These are phyloP conservation scores for Rusavskia elegans DNA, from an alignment of 495 filamentous ascomycete species.

Conservation along the genomic window DNA sequence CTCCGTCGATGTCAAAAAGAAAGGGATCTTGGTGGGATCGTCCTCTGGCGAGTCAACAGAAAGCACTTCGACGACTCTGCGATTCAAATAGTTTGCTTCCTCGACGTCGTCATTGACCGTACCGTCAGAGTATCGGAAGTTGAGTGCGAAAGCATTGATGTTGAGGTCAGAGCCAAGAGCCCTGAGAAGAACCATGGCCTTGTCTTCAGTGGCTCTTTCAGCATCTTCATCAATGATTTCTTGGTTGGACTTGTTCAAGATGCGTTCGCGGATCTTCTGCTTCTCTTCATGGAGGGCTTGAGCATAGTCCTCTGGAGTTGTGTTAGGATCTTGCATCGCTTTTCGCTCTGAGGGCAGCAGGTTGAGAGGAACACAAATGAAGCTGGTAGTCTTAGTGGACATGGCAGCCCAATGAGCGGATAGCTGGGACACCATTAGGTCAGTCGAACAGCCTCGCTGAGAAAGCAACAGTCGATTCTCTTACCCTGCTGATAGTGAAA, in stretches of 20 bases:
- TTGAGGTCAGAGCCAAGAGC: constrained; percentile 28
- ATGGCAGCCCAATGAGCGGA: constrained; percentile 29
- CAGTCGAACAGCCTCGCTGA: background rate
- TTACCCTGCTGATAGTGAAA: constrained; percentile 22
- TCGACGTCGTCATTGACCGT: constrained; percentile 29
- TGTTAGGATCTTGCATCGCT: constrained; percentile 6
- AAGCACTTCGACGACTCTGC: constrained; percentile 22
- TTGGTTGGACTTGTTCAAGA: constrained; percentile 21
- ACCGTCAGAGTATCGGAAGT: constrained; percentile 23
- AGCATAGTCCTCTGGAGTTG: background rate
- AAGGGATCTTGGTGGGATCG: constrained; percentile 20
- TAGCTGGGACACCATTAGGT: constrained; percentile 12
- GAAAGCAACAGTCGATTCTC: background rate
- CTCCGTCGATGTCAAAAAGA: constrained; percentile 29
- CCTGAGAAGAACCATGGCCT: constrained; percentile 20
- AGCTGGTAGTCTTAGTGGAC: constrained; percentile 12
- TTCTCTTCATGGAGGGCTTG: constrained; percentile 18
- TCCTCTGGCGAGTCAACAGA: constrained; percentile 22
- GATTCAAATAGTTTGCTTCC: constrained; percentile 33
- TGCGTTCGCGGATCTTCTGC: constrained; percentile 22
- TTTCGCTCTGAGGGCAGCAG: constrained; percentile 22
- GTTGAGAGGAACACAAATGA: constrained; percentile 29
- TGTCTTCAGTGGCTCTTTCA: constrained; percentile 6
- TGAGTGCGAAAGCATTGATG: constrained; percentile 31
- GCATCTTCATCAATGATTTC: constrained; percentile 18